These are phyloP conservation scores for Agrocybe chaxingu DNA, from an alignment of 768 basidiomycete genomes.

Conservation along the genomic window DNA sequence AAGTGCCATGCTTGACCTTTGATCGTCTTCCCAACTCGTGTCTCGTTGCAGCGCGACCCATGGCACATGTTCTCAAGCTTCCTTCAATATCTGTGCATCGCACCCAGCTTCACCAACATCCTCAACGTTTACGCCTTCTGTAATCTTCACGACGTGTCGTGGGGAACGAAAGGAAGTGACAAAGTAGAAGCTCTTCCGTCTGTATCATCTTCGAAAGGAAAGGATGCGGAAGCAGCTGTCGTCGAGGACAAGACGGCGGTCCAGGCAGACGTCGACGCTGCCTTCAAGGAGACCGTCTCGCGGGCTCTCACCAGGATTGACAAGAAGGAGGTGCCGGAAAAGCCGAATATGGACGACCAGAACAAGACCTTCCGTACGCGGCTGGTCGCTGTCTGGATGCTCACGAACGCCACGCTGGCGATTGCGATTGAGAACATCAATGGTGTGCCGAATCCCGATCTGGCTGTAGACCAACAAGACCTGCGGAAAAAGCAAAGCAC, in stretches of 20 bases:
- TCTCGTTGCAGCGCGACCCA: conserved; percentile 69
- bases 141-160: conserved; percentile 91
- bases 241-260: conserved; percentile 83
- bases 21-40: background rate
- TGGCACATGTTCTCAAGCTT: conserved; percentile 98
- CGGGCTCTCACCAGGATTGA: conserved; percentile 79
- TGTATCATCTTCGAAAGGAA: conserved; percentile 78
- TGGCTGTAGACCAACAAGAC: conserved; percentile 34
- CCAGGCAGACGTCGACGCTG: conserved; percentile 86
- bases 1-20: conserved; percentile 27
- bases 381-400: conserved; percentile 80
- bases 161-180: conserved; percentile 96
- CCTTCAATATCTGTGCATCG: conserved; percentile 85
- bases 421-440: conserved; percentile 76
- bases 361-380: conserved; percentile 94
- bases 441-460: conserved; percentile 43
- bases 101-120: conserved; percentile 92
- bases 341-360: conserved; percentile 83
- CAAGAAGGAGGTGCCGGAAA: conserved; percentile 63
- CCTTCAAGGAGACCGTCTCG: conserved; percentile 89
- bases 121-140: conserved; percentile 97
- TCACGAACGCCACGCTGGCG: conserved; percentile 63
- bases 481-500: conserved; percentile 42
- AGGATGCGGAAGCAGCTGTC: conserved; percentile 69
- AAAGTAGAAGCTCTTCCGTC: conserved; percentile 91